These are phyloP conservation scores for Miamiensis avidus DNA, from an alignment of 169 alveolate species.

Conservation along the genomic window DNA sequence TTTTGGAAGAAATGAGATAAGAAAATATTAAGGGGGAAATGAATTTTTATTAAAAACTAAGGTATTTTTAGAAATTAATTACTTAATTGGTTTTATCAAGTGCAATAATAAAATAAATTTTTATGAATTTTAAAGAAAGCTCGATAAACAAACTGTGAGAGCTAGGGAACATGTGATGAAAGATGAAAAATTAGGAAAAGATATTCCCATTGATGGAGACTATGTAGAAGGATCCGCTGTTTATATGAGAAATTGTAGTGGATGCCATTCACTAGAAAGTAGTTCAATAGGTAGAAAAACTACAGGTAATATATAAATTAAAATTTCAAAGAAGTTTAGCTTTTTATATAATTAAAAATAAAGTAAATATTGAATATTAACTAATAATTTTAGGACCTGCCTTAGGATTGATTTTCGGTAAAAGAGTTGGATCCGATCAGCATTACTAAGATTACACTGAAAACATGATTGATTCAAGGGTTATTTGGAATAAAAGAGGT, in stretches of 20 bases:
- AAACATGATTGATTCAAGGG: not conserved
- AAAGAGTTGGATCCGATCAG: conserved; percentile 19
- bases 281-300: conserved; percentile 18
- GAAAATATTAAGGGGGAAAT: conserved; percentile 16
- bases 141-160: not conserved
- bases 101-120: not conserved
- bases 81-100: no score
- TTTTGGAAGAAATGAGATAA: not conserved
- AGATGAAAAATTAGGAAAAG: not conserved
- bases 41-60: not conserved
- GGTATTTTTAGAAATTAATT: not conserved
- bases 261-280: conserved; percentile 24
- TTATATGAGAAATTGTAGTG: conserved; percentile 2
- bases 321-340: no score
- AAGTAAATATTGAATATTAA: no score
- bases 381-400: conserved; percentile 5
- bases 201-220: conserved; percentile 32
- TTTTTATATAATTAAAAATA: no score
- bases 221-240: conserved; percentile 21
- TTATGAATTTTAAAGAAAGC: not conserved
- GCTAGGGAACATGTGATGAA: conserved; percentile 12
- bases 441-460: conserved; percentile 6
- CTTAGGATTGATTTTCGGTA: conserved; percentile 16
- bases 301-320: not conserved
- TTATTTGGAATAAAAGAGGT: conserved; percentile 8